Evolutionary conservation across 2,329 filamentous ascomycete species (phyloP).

Genomic region (Gnomoniopsis sp.): DNA sequence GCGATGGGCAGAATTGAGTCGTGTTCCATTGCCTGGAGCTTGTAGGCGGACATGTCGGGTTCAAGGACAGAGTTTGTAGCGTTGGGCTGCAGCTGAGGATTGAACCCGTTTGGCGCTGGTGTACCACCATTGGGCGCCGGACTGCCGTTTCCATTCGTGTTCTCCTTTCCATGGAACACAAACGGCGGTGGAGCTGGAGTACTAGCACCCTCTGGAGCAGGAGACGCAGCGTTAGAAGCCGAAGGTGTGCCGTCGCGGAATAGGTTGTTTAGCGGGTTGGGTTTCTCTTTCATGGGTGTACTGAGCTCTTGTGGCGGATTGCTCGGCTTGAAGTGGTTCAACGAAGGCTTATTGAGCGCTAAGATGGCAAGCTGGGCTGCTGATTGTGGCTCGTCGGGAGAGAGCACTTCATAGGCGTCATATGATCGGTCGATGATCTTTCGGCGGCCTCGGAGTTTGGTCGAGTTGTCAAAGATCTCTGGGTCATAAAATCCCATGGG

Average conservation of each 20-base stretch:
- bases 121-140: constrained; percentile 52
- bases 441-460: constrained; percentile 75
- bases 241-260: constrained; percentile 72
- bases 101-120: constrained; percentile 34
- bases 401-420: constrained; percentile 86
- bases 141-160: constrained; percentile 42
- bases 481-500: constrained; percentile 95
- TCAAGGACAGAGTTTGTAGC: constrained; percentile 48
- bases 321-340: constrained; percentile 34
- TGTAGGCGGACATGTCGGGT: constrained; percentile 46
- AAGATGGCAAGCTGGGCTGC: constrained; percentile 72
- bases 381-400: constrained; percentile 84
- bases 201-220: constrained; percentile 71
- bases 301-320: constrained; percentile 47
- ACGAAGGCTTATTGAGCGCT: constrained; percentile 56
- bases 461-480: constrained; percentile 75
- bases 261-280: constrained; percentile 67
- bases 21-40: constrained; percentile 61
- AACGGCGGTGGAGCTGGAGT: constrained; percentile 62
- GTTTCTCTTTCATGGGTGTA: constrained; percentile 60
- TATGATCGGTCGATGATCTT: constrained; percentile 83
- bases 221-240: constrained; percentile 83
- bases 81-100: constrained; percentile 28
- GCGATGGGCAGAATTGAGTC: constrained; percentile 80
- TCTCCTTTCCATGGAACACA: constrained; percentile 49